A percentile compares a stretch with the other conserved stretches of the same genome.
These are phyloP conservation scores for Hypoxylon rubiginosum DNA, from an alignment of 2,329 filamentous ascomycete species.

Conservation along the genomic window DNA sequence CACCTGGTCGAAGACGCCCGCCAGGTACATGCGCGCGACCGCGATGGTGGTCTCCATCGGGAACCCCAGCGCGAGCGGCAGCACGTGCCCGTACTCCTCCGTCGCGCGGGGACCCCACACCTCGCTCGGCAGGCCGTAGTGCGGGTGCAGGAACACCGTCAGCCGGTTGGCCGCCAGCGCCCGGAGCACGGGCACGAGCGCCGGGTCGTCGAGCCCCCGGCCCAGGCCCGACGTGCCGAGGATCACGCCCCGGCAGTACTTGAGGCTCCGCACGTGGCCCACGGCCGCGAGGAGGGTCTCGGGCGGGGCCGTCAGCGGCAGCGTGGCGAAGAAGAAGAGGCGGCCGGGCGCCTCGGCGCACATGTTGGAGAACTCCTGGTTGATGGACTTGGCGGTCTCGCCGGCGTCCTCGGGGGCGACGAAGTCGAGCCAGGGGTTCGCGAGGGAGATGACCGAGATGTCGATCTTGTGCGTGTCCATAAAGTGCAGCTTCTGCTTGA, in stretches of 20 bases:
- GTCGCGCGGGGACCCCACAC: constrained; percentile 81
- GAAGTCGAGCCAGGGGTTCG: constrained; percentile 96
- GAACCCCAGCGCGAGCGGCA: constrained; percentile 88
- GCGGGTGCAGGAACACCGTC: constrained; percentile 87
- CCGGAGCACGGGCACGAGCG: constrained; percentile 78
- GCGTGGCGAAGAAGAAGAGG: constrained; percentile 84
- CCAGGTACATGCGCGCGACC: constrained; percentile 87
- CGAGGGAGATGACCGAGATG: constrained; percentile 87
- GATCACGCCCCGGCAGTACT: constrained; percentile 85
- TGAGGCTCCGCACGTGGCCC: constrained; percentile 69
- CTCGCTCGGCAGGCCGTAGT: constrained; percentile 86
- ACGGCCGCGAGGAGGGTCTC: constrained; percentile 76
- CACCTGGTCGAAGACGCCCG: constrained; percentile 85
- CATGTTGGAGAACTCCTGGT: constrained; percentile 80
- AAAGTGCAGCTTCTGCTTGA: constrained; percentile 84
- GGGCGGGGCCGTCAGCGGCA: constrained; percentile 79
- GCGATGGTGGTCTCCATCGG: constrained; percentile 95
- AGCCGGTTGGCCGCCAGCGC: constrained; percentile 75
- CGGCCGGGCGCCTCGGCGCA: constrained; percentile 76
- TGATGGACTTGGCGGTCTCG: constrained; percentile 75
- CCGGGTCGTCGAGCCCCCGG: constrained; percentile 81
- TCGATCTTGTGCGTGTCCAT: constrained; percentile 88
- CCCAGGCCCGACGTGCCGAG: constrained; percentile 88
- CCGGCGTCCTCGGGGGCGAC: constrained; percentile 72
- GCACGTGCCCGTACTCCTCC: constrained; percentile 84